A percentile compares a stretch with the other conserved stretches of the same genome.
Evolutionary conservation across 305 asterid species (phyloP).

Genomic region (Fraxinus latifolia): DNA sequence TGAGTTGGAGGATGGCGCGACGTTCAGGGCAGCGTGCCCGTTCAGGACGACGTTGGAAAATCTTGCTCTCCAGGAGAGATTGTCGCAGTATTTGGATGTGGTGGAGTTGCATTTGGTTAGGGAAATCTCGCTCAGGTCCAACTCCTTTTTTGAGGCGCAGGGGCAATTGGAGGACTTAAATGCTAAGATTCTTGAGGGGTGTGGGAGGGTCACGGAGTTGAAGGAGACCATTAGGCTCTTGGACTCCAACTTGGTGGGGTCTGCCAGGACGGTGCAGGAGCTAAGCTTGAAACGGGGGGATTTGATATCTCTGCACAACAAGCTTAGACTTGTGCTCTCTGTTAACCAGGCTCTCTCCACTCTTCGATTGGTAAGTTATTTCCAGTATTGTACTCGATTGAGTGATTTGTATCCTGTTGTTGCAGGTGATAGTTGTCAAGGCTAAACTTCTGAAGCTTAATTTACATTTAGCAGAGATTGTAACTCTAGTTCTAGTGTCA

Average conservation of each 20-base stretch:
- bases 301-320: slow-evolving; percentile 71
- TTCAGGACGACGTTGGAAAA: slow-evolving; percentile 76
- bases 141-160: slow-evolving; percentile 93
- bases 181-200: slow-evolving; percentile 75
- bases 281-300: slow-evolving; percentile 64
- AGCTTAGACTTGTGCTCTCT: slow-evolving; percentile 79
- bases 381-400: background rate
- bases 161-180: slow-evolving; percentile 86
- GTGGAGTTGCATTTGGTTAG: slow-evolving; percentile 94
- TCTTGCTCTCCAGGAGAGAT: slow-evolving; percentile 77
- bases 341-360: slow-evolving; percentile 94
- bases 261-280: slow-evolving; percentile 83
- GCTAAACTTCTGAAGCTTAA: background rate
- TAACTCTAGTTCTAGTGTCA: background rate
- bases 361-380: slow-evolving; percentile 67
- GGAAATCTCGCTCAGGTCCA: slow-evolving; percentile 92
- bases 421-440: background rate
- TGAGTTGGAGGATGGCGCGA: slow-evolving; percentile 83
- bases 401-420: background rate
- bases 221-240: slow-evolving; percentile 84
- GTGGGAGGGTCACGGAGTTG: slow-evolving; percentile 79
- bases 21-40: slow-evolving; percentile 87
- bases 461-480: background rate
- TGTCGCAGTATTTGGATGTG: slow-evolving; percentile 95
- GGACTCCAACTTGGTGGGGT: slow-evolving; percentile 78